Percentiles rank a stretch among this genome's conserved stretches.
Evolutionary conservation across 139 green algal species (phyloP).

Genomic region (Coelastrella sp.): DNA sequence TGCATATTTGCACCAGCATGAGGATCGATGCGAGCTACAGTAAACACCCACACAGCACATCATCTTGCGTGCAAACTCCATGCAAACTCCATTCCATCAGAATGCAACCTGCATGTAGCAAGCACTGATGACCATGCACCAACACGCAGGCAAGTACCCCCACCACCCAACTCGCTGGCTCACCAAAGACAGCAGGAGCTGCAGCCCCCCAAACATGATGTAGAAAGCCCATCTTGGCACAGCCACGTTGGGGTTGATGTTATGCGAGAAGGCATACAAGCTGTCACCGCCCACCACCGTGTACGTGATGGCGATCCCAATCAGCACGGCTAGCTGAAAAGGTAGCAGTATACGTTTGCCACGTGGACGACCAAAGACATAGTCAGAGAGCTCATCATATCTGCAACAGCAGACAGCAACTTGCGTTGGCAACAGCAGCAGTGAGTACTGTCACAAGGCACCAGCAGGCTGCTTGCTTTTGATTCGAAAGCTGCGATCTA

Average conservation of each 20-base stretch:
- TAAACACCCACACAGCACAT: too few relatives aligned
- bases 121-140: too few relatives aligned
- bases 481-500: too few relatives aligned
- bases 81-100: too few relatives aligned
- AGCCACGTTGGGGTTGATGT: background rate
- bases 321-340: conserved; percentile 31
- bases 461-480: too few relatives aligned
- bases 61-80: too few relatives aligned
- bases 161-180: background rate
- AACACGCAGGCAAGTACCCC: too few relatives aligned
- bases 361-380: background rate
- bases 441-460: too few relatives aligned
- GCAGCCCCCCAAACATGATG: conserved; percentile 33
- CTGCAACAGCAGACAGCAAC: background rate
- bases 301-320: conserved; percentile 45
- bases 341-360: conserved; percentile 19
- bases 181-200: conserved; percentile 68
- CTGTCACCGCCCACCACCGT: conserved; percentile 35
- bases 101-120: too few relatives aligned
- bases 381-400: conserved; percentile 17
- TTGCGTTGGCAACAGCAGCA: background rate
- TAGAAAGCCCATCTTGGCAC: conserved; percentile 5
- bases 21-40: too few relatives aligned
- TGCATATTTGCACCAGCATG: too few relatives aligned
- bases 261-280: background rate